phyloP scores from a whole-genome alignment of 495 filamentous ascomycete genomes.

The Hypomontagnella submonticulosa region DNA sequence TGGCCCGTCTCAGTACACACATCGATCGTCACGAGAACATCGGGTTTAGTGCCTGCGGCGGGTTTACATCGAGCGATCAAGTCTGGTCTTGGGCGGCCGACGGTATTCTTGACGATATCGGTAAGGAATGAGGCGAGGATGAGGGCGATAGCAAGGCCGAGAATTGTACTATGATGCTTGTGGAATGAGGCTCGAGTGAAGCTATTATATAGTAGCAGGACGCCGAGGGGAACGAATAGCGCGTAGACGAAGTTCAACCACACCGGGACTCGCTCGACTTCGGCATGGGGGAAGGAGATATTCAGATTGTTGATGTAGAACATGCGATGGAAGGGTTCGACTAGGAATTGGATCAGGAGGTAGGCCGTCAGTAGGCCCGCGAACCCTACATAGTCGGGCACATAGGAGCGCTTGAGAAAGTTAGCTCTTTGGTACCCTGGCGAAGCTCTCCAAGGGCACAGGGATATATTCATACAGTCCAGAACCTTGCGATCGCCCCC shows the following conservation, averaged over 20 bases:
- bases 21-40: slow-evolving; percentile 75
- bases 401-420: slow-evolving; percentile 74
- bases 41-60: slow-evolving; percentile 66
- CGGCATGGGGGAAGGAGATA: slow-evolving; percentile 87
- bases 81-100: slow-evolving; percentile 91
- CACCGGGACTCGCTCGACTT: slow-evolving; percentile 84
- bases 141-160: slow-evolving; percentile 81
- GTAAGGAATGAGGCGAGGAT: slow-evolving; percentile 85
- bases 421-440: neutral
- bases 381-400: slow-evolving; percentile 86
- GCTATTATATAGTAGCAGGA: slow-evolving; percentile 73
- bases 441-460: neutral
- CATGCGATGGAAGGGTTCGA: slow-evolving; percentile 89
- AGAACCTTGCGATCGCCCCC: slow-evolving; percentile 61
- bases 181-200: slow-evolving; percentile 70
- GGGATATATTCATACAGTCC: slow-evolving; percentile 51
- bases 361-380: slow-evolving; percentile 73
- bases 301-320: slow-evolving; percentile 83
- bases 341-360: slow-evolving; percentile 72
- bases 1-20: slow-evolving; percentile 84
- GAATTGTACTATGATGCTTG: slow-evolving; percentile 85
- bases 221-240: slow-evolving; percentile 71
- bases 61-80: slow-evolving; percentile 90
- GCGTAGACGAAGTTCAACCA: slow-evolving; percentile 81
- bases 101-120: slow-evolving; percentile 90